These are phyloP conservation scores for Trichophaea hybrida DNA, from an alignment of 2,329 filamentous ascomycete species.

Conservation along the genomic window DNA sequence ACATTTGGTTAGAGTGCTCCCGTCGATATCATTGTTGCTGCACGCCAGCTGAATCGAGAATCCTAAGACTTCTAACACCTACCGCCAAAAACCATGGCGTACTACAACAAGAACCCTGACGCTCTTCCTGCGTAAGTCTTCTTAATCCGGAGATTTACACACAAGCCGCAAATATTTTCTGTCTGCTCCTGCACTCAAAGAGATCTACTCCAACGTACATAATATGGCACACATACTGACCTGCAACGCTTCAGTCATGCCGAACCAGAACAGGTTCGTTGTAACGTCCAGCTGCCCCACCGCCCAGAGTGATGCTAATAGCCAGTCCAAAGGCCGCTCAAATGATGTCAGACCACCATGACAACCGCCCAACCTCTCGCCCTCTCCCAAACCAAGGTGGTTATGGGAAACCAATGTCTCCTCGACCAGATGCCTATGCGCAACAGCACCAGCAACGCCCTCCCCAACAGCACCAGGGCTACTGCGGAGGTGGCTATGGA, in stretches of 20 bases:
- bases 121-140: conserved; percentile 68
- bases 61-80: neutral
- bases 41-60: too few species aligned
- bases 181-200: neutral
- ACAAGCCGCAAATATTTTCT: neutral
- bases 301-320: conserved; percentile 21
- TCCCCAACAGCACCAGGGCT: conserved; percentile 32
- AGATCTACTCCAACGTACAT: too few species aligned
- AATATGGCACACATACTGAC: too few species aligned
- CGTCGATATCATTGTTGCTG: too few species aligned
- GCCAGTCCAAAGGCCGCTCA: conserved; percentile 22
- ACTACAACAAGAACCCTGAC: conserved; percentile 89
- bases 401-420: conserved; percentile 17
- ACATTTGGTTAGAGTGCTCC: too few species aligned
- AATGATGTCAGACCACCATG: conserved; percentile 16
- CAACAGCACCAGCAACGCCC: conserved; percentile 34
- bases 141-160: neutral
- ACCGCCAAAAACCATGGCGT: conserved; percentile 56
- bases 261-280: conserved; percentile 52
- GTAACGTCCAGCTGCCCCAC: neutral
- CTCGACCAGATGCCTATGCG: conserved; percentile 31
- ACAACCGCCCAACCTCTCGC: conserved; percentile 12
- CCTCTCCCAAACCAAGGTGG: conserved; percentile 4
- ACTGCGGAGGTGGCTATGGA: conserved; percentile 24
- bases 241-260: conserved; percentile 44